A percentile compares a stretch with the other conserved stretches of the same genome.
Evolutionary conservation across 345 rosid genomes (phyloP).

Genomic region (Eutrema yunnanense): DNA sequence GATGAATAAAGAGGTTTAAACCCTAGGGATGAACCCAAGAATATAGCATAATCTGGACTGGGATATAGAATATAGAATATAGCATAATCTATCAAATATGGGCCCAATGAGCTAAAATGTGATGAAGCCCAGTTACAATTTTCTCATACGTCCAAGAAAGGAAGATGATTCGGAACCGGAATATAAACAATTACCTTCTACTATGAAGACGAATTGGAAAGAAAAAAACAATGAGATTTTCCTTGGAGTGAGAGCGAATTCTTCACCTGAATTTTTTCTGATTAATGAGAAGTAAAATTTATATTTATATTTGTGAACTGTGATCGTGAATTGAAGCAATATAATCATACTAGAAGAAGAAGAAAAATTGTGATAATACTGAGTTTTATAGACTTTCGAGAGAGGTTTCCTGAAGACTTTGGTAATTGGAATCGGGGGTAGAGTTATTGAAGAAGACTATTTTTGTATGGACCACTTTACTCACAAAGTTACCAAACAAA

Average conservation of each 20-base stretch:
- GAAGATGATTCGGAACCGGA: background rate
- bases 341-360: background rate
- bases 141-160: background rate
- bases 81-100: background rate
- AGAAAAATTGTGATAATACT: background rate
- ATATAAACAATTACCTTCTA: background rate
- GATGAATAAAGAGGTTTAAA: too few species aligned
- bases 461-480: background rate
- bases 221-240: background rate
- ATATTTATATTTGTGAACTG: background rate
- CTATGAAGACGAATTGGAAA: background rate
- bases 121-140: background rate
- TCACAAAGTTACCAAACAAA: too few species aligned
- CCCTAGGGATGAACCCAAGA: too few species aligned
- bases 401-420: background rate
- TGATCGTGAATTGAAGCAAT: background rate
- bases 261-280: background rate
- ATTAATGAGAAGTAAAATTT: background rate
- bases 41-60: background rate
- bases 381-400: too few species aligned
- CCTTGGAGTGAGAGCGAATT: background rate
- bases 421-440: too few species aligned
- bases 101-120: background rate
- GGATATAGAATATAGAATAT: too few species aligned
- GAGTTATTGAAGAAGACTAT: background rate